phyloP scores from a whole-genome alignment of 78 protist species.

The Dictyostelium brefeldianum region DNA sequence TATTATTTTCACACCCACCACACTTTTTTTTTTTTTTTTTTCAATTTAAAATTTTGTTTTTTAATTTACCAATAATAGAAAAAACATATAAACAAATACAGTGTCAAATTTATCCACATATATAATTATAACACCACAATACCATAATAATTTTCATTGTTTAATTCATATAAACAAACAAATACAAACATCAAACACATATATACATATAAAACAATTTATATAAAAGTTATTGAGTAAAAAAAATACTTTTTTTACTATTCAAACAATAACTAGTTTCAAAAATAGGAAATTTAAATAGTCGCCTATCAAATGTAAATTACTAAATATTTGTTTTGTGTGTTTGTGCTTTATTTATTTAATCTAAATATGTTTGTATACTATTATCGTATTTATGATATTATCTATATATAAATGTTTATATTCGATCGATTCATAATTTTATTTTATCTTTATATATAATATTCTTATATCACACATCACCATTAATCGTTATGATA shows the following conservation, averaged over 20 bases:
- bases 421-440: no score
- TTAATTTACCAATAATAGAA: not conserved
- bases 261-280: not conserved
- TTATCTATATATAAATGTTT: no score
- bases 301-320: not conserved
- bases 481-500: no score
- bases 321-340: not conserved
- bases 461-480: no score
- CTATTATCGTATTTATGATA: no score
- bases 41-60: no score
- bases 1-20: not conserved
- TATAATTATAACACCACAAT: not conserved
- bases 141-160: not conserved
- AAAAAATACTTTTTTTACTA: conserved; percentile 6
- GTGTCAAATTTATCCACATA: no score
- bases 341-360: not conserved
- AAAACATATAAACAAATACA: not conserved
- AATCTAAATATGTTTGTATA: no score
- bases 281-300: not conserved
- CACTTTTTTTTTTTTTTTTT: not conserved
- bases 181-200: not conserved
- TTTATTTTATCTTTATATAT: no score
- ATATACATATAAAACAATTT: not conserved
- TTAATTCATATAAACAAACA: not conserved
- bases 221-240: not conserved